Percentiles rank a stretch among this genome's conserved stretches.
Conservation (phyloP, 2,329 filamentous ascomycete species). For the Colletotrichum falcatum region DNA sequence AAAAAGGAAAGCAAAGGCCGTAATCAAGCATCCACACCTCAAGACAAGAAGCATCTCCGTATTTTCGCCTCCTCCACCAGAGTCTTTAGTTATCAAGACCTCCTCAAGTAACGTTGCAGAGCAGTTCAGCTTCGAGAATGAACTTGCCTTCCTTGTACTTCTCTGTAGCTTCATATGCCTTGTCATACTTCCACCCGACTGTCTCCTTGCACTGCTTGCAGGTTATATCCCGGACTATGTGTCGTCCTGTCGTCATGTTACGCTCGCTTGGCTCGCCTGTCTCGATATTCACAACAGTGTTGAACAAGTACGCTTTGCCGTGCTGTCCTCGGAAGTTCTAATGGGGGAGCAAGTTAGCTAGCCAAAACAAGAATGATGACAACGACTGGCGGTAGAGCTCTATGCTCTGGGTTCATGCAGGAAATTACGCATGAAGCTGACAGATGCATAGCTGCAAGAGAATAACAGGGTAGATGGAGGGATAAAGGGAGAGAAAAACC, state of each 20-base stretch:
- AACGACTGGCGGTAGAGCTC: background rate
- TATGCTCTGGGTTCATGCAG: background rate
- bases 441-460: background rate
- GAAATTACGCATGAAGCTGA: conserved; percentile 6
- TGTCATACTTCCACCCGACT: conserved; percentile 99
- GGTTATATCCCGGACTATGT: conserved; percentile 92
- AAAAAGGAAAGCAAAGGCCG: background rate
- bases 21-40: background rate
- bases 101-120: conserved; percentile 78
- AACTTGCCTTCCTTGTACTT: conserved; percentile 99
- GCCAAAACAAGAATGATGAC: background rate
- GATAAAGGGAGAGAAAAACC: conserved; percentile 48
- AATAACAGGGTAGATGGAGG: background rate
- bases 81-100: background rate
- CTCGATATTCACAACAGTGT: conserved; percentile 91
- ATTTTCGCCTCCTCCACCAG: too few relatives aligned
- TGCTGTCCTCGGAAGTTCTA: conserved; percentile 99
- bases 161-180: conserved; percentile 90
- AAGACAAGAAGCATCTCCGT: background rate
- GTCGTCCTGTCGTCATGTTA: conserved; percentile 96
- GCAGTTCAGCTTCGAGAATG: conserved; percentile 91
- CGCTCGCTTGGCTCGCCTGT: conserved; percentile 88
- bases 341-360: background rate
- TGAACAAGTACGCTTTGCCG: conserved; percentile 97
- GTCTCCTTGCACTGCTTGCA: conserved; percentile 93